Conservation (phyloP, 2,329 filamentous ascomycete genomes). For the Dendrostoma leiphaemia region DNA sequence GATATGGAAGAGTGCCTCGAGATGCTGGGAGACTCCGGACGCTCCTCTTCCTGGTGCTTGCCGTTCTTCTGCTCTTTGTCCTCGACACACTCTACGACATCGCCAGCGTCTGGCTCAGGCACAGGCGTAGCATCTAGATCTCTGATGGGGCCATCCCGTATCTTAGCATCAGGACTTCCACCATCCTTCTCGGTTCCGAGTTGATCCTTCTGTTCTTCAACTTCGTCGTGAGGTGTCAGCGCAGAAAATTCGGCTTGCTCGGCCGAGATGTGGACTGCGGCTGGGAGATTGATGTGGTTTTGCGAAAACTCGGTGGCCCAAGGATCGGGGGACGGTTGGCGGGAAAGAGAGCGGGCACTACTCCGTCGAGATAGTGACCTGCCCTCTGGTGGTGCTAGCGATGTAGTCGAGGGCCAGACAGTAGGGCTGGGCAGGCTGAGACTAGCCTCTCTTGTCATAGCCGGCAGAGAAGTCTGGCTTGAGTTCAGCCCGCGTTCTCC, state of each 20-base stretch:
- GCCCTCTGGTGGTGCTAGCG: constrained; percentile 31
- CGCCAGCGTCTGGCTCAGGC: background rate
- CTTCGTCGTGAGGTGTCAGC: constrained; percentile 14
- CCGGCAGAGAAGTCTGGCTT: constrained; percentile 26
- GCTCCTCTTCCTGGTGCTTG: background rate
- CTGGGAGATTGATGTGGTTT: constrained; percentile 10
- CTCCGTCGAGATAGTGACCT: constrained; percentile 19
- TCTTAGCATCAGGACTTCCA: background rate
- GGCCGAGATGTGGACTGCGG: constrained; percentile 11
- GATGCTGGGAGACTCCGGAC: constrained; percentile 4
- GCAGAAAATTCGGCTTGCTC: constrained; percentile 16
- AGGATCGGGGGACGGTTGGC: constrained; percentile 40
- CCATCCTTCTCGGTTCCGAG: background rate
- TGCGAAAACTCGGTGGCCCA: constrained; percentile 36
- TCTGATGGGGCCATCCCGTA: background rate
- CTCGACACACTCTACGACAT: background rate
- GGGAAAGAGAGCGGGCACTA: constrained; percentile 19
- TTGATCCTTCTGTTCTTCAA: constrained; percentile 2
- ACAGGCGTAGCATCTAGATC: background rate
- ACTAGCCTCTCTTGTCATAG: constrained; percentile 30
- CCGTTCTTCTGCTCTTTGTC: background rate
- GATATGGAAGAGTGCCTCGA: constrained; percentile 21
- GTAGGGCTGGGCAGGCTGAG: constrained; percentile 33
- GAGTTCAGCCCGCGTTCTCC: constrained; percentile 19
- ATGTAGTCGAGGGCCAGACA: constrained; percentile 39